Evolutionary conservation across 495 filamentous ascomycete species (phyloP), one percentile per base, ranked within the genome.

Genomic region (Penicillium roqueforti): DNA sequence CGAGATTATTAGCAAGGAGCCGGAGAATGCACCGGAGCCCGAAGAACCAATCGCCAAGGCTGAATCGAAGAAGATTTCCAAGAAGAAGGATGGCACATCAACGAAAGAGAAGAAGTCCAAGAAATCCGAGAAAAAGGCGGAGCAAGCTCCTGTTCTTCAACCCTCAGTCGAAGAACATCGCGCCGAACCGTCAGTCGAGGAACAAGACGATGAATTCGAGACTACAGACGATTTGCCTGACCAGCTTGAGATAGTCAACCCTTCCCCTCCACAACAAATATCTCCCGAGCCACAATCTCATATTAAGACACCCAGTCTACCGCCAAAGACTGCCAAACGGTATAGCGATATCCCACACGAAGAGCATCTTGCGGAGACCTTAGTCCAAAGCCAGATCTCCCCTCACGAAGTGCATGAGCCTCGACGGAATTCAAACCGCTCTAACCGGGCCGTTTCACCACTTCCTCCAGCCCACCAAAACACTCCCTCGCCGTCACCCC

Each of bases 401-500:
- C 40, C 45, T 45, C 37, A 36, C 20, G 55, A 51, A 13, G 51
- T 46, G 16, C 47, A 28, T 4, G 54, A 56, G 19, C 36, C 60
- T 29, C 59, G 37, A 16, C 49, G 42, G 13, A 26, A 23, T 23
- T 45, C 55, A 8, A 46, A 45, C 20, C 49, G 57, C 22, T 57
- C 64, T 18, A 47, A 58, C 19, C 59, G 44, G 37, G 47, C 61
- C n/a, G 58, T 69, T 11, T 74, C 73, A 19, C 73, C 69, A 11
- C 62, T 70, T 10, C 69, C 67, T 6, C 45, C 62, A 47, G 25
- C 57, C 34, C 65, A 60, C 7, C 65, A 60, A 50, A 64, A 54
- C 43, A 72, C 80, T 1, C 82, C 82, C 5, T 84, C 84, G 1
- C 76, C 78, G 42, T 87, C 88, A 9, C 83, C 85, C 0, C 87